phyloP scores from a whole-genome alignment of 148 eudicot species.

The Fagopyrum tataricum region DNA sequence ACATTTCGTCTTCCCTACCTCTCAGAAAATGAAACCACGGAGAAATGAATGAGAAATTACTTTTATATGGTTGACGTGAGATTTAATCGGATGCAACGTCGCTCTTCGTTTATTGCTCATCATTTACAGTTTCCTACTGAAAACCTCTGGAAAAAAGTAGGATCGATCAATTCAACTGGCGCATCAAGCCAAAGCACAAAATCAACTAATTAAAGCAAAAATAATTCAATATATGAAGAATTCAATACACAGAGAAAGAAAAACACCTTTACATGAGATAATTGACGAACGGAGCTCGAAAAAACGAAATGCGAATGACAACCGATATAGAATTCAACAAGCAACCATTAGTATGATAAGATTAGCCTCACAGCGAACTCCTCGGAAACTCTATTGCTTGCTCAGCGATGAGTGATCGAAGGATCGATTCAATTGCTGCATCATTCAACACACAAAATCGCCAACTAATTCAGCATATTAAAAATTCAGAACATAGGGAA shows the following conservation, averaged over 20 bases:
- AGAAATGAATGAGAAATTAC: neutral
- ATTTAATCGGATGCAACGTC: conserved; percentile 1
- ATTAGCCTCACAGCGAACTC: neutral
- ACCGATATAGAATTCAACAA: neutral
- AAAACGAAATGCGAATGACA: neutral
- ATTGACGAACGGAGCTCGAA: neutral
- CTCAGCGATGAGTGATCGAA: neutral
- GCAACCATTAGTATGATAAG: neutral
- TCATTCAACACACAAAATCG: no score
- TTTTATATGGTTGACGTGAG: neutral
- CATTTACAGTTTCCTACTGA: neutral
- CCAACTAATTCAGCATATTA: no score
- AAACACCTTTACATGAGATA: neutral
- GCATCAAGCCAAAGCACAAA: neutral
- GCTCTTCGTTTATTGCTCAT: conserved; percentile 11
- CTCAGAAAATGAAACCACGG: neutral
- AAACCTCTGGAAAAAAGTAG: neutral
- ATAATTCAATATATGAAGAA: neutral
- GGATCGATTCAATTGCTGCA: neutral
- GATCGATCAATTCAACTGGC: neutral
- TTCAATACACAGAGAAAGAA: neutral
- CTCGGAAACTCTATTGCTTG: neutral
- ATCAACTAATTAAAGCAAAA: neutral
- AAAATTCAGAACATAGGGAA: no score
- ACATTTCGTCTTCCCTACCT: neutral